phyloP scores from a whole-genome alignment of 139 green algal species.

The Coccomyxa sp. region DNA sequence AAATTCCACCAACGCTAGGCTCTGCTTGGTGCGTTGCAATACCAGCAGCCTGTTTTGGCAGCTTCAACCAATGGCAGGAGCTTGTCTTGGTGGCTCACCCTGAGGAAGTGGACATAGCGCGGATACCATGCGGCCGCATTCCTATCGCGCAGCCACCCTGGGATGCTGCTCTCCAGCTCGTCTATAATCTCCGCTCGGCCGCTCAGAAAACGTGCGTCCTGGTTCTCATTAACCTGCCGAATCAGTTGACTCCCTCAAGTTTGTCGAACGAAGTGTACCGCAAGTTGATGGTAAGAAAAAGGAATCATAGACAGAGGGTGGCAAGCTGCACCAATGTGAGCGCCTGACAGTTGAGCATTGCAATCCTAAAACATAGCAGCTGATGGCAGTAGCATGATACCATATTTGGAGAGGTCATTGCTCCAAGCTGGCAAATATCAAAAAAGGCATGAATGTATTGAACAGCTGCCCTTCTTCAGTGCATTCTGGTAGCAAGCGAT shows the following conservation, averaged over 20 bases:
- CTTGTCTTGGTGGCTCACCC: background rate
- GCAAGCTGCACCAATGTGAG: background rate
- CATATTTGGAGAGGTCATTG: background rate
- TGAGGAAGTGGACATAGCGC: slow-evolving; percentile 33
- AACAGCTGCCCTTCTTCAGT: no score
- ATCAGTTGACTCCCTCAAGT: background rate
- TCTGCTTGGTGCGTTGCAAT: background rate
- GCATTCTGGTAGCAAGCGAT: no score
- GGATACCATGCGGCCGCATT: slow-evolving; percentile 19
- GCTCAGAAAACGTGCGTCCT: slow-evolving; percentile 24
- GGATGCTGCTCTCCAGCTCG: slow-evolving; percentile 47
- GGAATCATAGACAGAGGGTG: background rate
- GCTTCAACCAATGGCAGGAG: background rate
- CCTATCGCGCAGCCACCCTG: slow-evolving; percentile 11
- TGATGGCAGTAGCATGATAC: background rate
- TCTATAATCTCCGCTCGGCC: slow-evolving; percentile 42
- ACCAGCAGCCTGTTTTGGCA: background rate
- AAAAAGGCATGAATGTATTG: no score
- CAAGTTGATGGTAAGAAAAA: background rate
- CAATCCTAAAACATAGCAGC: background rate
- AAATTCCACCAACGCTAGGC: background rate
- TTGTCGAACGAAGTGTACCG: background rate
- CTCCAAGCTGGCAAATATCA: background rate
- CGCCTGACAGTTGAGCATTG: background rate
- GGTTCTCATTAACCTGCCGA: slow-evolving; percentile 28